Evolutionary conservation across 176 grass and related monocot genomes (phyloP), one percentile per base, ranked within the genome.

Genomic region (Alopecurus myosuroides): DNA sequence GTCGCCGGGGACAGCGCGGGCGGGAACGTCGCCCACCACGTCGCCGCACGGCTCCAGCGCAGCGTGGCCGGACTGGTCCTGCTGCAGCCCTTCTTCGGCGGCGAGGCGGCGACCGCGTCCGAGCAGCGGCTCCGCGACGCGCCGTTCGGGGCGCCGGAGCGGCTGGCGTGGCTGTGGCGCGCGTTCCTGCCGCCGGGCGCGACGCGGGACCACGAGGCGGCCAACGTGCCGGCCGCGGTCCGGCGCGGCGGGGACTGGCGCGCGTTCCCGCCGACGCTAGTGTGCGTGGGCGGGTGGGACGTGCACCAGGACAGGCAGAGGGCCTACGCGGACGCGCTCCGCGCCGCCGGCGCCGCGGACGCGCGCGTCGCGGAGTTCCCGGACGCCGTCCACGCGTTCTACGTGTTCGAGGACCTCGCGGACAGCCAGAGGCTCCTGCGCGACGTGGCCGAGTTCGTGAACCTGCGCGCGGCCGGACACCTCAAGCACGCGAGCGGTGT

Each of bases 1-100:
- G 53, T 94, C 23, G 68, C 61, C 5, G 89, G 92, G 8, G 92
- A 94, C 64, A 94, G 92, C 78, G 83, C 92, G 12, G 92, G 86
- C 22, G 88, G 86, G 6, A 88, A 91, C 85, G 13, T 93, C 33
- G 91, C 88, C 9, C 91, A 90, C 85, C 85, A 93, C 68, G 82
- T 88, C 33, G n/a, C 52, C 61, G 66, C 71, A 1, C 88, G 86
- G 30, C 2, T 42, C 2, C 70, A 10, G 4, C 0, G 2, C 5
- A 0, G 5, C 49, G 85, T 94, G 55, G 72, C 85, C 3, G 88
- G 85, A 7, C 62, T 90, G 3, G 64, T 93, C 28, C 70, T 82
- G 6, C 0, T 94, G 19, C 86, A 94, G 36, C 88, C 86, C 1
- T 94, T 94, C 88, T 91, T 94, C 75, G 77, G 64, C 37, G 88